Evolutionary conservation across 352 stramenopile species (phyloP).

Genomic region (Phytophthora uliginosa): DNA sequence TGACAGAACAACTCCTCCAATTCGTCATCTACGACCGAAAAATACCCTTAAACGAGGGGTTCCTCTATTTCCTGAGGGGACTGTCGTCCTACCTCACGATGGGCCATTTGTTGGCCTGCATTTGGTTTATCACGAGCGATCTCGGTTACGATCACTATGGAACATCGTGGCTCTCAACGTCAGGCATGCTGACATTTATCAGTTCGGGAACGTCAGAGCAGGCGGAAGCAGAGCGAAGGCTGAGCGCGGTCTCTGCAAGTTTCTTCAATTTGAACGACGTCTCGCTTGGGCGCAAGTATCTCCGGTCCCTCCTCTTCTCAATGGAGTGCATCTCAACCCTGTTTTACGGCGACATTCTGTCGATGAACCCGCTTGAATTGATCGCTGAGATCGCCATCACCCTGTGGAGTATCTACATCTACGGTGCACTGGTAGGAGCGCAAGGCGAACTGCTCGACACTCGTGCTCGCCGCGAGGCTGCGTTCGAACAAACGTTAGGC

Average conservation of each 20-base stretch:
- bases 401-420: slow-evolving; percentile 79
- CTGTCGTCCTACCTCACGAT: slow-evolving; percentile 64
- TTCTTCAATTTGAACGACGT: slow-evolving; percentile 28
- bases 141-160: slow-evolving; percentile 44
- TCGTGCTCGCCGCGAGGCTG: slow-evolving; percentile 53
- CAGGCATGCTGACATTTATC: slow-evolving; percentile 58
- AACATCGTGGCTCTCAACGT: slow-evolving; percentile 67
- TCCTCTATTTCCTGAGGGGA: slow-evolving; percentile 59
- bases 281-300: slow-evolving; percentile 64
- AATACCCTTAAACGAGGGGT: slow-evolving; percentile 46
- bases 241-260: slow-evolving; percentile 9
- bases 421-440: slow-evolving; percentile 66
- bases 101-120: slow-evolving; percentile 70
- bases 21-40: slow-evolving; percentile 71
- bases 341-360: slow-evolving; percentile 78
- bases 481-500: slow-evolving; percentile 72
- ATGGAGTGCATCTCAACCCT: slow-evolving; percentile 76
- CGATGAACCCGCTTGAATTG: slow-evolving; percentile 75
- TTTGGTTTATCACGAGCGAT: slow-evolving; percentile 66
- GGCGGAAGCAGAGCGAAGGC: slow-evolving; percentile 12
- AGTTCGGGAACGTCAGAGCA: slow-evolving; percentile 1
- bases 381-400: slow-evolving; percentile 67
- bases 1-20: slow-evolving; percentile 67
- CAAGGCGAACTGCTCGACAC: slow-evolving; percentile 65
- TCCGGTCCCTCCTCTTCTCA: slow-evolving; percentile 71